Evolutionary conservation across 331 rosid species (phyloP).

Genomic region (Pyrus hybrid): DNA sequence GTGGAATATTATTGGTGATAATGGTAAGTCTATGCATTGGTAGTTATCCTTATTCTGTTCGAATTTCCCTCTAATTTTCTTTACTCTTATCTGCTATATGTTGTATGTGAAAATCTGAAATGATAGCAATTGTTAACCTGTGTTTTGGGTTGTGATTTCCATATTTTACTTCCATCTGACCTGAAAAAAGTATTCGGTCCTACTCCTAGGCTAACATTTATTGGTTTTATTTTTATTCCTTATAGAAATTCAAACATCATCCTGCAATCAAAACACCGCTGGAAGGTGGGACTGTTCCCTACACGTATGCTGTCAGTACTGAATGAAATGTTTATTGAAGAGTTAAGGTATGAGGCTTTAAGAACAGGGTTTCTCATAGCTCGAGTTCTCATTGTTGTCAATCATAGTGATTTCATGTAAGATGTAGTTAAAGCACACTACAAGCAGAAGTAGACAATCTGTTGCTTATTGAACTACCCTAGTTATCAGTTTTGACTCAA

Average conservation of each 20-base stretch:
- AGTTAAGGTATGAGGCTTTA: constrained; percentile 1
- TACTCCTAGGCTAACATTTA: background rate
- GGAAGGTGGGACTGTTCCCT: constrained; percentile 68
- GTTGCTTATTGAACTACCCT: background rate
- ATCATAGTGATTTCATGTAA: constrained; percentile 2
- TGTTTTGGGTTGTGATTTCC: too few relatives aligned
- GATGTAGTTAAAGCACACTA: background rate
- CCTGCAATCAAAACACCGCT: constrained; percentile 69
- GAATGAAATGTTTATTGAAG: background rate
- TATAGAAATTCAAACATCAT: constrained; percentile 80
- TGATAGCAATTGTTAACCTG: too few relatives aligned
- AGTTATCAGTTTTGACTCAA: too few relatives aligned
- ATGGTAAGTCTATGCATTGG: too few relatives aligned
- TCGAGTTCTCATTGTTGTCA: background rate
- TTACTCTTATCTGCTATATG: too few relatives aligned
- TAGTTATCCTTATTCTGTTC: too few relatives aligned
- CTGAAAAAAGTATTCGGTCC: background rate
- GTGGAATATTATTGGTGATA: too few relatives aligned
- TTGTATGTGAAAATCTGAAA: too few relatives aligned
- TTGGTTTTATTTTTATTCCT: background rate
- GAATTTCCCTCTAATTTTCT: too few relatives aligned
- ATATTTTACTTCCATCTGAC: background rate
- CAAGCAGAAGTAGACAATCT: background rate
- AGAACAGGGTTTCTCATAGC: background rate
- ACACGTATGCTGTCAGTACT: background rate